Conservation (phyloP, 768 basidiomycete genomes). For the button mushroom (Agaricus bisporus) region DNA sequence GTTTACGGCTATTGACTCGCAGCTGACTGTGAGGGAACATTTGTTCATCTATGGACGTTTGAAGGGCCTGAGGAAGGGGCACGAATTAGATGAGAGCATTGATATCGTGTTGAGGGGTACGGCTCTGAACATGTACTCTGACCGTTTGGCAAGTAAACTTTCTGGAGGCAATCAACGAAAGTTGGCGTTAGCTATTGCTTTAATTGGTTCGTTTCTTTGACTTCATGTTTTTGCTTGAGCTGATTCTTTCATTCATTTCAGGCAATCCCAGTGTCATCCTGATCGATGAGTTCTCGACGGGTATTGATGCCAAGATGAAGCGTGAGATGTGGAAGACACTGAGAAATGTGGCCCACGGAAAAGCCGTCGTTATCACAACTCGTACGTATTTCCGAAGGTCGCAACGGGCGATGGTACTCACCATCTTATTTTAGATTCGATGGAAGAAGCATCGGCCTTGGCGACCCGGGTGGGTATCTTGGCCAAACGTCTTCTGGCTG, state of each 20-base stretch:
- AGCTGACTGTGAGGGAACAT: slow-evolving; percentile 75
- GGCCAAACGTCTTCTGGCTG: slow-evolving; percentile 63
- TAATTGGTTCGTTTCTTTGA: slow-evolving; percentile 27
- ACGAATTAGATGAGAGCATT: slow-evolving; percentile 47
- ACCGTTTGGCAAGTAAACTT: slow-evolving; percentile 66
- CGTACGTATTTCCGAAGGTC: slow-evolving; percentile 34
- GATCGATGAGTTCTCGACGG: slow-evolving; percentile 82
- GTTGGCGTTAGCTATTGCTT: slow-evolving; percentile 66
- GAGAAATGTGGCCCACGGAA: slow-evolving; percentile 55
- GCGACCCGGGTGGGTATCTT: slow-evolving; percentile 75
- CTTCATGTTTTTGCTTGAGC: not conserved
- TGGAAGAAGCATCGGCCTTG: slow-evolving; percentile 80
- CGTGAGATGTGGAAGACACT: slow-evolving; percentile 79
- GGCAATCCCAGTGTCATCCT: slow-evolving; percentile 74
- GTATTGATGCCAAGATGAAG: slow-evolving; percentile 80
- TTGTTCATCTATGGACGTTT: slow-evolving; percentile 64
- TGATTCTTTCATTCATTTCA: slow-evolving; percentile 15
- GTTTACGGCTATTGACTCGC: slow-evolving; percentile 76
- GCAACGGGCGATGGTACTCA: not conserved
- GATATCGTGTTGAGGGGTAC: slow-evolving; percentile 53
- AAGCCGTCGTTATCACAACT: slow-evolving; percentile 68
- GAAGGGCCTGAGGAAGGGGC: slow-evolving; percentile 53
- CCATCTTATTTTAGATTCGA: slow-evolving; percentile 45
- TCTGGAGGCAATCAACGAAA: slow-evolving; percentile 81
- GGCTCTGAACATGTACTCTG: slow-evolving; percentile 52